These are phyloP conservation scores for Eucalyptus leucophloia DNA, from an alignment of 345 rosid genomes.

Conservation along the genomic window DNA sequence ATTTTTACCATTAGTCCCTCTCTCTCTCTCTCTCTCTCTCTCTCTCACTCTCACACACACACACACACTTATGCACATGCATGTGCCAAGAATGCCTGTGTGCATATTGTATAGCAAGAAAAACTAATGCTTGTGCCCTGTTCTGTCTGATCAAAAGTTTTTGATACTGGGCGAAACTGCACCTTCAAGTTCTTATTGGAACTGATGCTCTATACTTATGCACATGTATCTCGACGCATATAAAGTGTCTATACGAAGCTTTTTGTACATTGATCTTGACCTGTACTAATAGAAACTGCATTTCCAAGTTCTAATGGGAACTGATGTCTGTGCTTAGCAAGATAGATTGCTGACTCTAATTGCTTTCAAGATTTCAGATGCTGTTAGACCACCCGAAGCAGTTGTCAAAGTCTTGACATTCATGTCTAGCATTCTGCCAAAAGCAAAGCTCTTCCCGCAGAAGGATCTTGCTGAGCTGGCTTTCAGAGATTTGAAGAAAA, in stretches of 20 bases:
- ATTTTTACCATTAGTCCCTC: not conserved
- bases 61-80: not conserved
- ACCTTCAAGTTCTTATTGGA: not conserved
- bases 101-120: not conserved
- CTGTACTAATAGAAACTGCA: not conserved
- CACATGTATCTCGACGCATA: not conserved
- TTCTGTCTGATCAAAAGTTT: not conserved
- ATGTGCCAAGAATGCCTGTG: not conserved
- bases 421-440: conserved; percentile 50
- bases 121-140: not conserved
- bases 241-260: not conserved
- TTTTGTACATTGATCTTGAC: not conserved
- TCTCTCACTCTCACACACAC: no score
- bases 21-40: not conserved
- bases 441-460: conserved; percentile 82
- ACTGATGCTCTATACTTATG: not conserved
- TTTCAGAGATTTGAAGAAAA: conserved; percentile 62
- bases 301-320: not conserved
- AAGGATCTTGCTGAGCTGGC: conserved; percentile 51
- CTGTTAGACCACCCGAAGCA: conserved; percentile 47
- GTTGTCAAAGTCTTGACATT: conserved; percentile 36
- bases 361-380: conserved; percentile 70
- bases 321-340: not conserved
- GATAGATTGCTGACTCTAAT: conserved; percentile 16
- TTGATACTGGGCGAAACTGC: not conserved